Evolutionary conservation across 2,329 filamentous ascomycete genomes (phyloP), one percentile per base, ranked within the genome.

Genomic region (Phymatotrichopsis omnivora): DNA sequence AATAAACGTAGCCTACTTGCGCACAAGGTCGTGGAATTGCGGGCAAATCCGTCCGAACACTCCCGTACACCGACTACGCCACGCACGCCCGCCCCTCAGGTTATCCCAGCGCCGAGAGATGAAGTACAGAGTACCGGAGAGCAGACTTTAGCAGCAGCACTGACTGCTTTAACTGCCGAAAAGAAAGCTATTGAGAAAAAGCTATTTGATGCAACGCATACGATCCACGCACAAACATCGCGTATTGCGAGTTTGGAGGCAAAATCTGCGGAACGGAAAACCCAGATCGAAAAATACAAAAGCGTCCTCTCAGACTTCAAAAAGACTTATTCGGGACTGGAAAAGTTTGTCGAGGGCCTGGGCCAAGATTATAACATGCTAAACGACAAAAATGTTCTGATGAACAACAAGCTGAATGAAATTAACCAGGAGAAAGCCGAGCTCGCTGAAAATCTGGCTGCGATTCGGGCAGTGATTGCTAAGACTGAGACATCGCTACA

Each of bases 341-440:
- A 49, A 32, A 54, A 50, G 33, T 54, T 52, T 42, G 22, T 50
- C 8, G 42, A 47, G 22, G 52, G 49, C n/a, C 25, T 54, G 14
- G 52, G 52, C 3, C 37, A 44, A 10, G 52, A 54, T 33, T 52
- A 54, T 33, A 50, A 52, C 27, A 40, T 48, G 36, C 28, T 54
- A 28, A 46, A 49, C n/a, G 41, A 40, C 16, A 49, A 48, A 27
- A 49, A 50, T 25, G 29, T 30, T 20, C 41, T 50, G 27, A 16
- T 50, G 16, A 47, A 40, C 5, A 39, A 35, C 14, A 37, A 23
- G 24, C 11, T 52, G 5, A 42, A 42, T n/a, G 49, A 54, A 28
- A 24, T 42, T 22, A 37, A 23, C 3, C 31, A 29, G 16, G 48
- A 51, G 28, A 51, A 36, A 12, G 29, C 27, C 29, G 35, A 37